Evolutionary conservation across 2,329 filamentous ascomycete genomes (phyloP), one percentile per base, ranked within the genome.

Genomic region (Fusarium falciforme): DNA sequence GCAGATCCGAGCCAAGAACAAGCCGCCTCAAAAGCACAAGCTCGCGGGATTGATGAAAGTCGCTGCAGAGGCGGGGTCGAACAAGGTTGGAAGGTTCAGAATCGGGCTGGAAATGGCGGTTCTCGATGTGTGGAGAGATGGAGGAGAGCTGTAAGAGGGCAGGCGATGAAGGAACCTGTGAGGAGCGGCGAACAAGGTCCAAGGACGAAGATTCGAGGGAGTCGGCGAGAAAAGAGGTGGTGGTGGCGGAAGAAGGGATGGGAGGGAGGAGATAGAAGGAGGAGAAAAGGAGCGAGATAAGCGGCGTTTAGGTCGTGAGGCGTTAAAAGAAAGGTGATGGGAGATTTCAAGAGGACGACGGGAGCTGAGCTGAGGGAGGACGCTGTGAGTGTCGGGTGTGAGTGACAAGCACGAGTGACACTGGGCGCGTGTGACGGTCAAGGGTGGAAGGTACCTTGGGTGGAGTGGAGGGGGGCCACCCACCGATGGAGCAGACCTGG

Each of bases 371-470:
- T 27, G 49, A 61, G 35, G 36, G 55, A 38, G 47, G 17, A 47
- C 42, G 42, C 20, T 42, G 40, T 42, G 42, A 27, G 42, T 33
- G 20, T 22, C 22, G 22, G 22, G 22, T 22, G 25, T 49, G 49
- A 70, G 68, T 69, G 60, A 70, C 65, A 63, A 71, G 58, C 38
- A 58, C 67, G 61, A 74, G 63, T 74, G 71, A 74, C 71, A 72
- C 67, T 68, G 61, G 64, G 71, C 71, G 71, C 71, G 71, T 73
- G 71, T 61, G 69, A 71, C 63, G 67, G 71, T 71, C 71, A 73
- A 52, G 62, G 61, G 14, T 29, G 49, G 49, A 31, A 57, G 52
- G 52, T 52, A 52, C 47, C 49, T 31, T 6, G 33, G 20, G 54
- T 35, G n/a, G 31, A 22, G 20, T 29, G 38, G 35, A 49, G 59